These are phyloP conservation scores for Heliamphora exappendiculata DNA, from an alignment of 148 eudicot species.

Conservation along the genomic window DNA sequence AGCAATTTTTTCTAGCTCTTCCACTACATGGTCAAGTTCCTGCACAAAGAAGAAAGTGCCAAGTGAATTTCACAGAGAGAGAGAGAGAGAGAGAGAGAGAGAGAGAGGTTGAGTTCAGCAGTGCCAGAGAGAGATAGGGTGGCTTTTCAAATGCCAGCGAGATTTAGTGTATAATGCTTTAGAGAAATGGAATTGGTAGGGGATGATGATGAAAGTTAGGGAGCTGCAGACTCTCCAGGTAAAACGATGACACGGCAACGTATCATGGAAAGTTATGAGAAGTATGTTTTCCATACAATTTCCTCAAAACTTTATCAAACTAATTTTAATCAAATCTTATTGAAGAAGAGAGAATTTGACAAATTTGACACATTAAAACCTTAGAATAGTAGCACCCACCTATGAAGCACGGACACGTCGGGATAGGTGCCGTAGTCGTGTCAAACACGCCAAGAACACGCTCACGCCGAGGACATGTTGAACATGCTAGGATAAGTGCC, in stretches of 20 bases:
- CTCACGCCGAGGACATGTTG: no score
- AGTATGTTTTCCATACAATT: background rate
- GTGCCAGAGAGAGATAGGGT: no score
- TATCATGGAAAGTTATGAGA: background rate
- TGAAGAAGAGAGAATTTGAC: no score
- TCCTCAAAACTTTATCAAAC: background rate
- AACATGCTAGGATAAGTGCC: no score
- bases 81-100: background rate
- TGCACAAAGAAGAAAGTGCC: constrained; percentile 14
- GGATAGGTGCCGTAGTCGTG: no score
- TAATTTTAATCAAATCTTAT: no score
- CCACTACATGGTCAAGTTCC: constrained; percentile 79
- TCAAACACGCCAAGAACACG: no score
- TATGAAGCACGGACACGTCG: no score
- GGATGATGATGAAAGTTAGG: background rate
- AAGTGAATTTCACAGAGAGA: background rate
- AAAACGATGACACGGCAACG: background rate
- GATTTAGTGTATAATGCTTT: no score
- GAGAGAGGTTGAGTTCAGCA: background rate
- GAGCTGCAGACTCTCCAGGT: background rate
- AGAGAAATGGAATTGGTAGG: background rate
- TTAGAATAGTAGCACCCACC: background rate
- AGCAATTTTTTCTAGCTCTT: constrained; percentile 75
- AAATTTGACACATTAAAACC: background rate
- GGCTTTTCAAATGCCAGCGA: no score